Base-by-base conservation (phyloP, 2,329 filamentous ascomycete species). In the Juglanconis oblonga region DNA sequence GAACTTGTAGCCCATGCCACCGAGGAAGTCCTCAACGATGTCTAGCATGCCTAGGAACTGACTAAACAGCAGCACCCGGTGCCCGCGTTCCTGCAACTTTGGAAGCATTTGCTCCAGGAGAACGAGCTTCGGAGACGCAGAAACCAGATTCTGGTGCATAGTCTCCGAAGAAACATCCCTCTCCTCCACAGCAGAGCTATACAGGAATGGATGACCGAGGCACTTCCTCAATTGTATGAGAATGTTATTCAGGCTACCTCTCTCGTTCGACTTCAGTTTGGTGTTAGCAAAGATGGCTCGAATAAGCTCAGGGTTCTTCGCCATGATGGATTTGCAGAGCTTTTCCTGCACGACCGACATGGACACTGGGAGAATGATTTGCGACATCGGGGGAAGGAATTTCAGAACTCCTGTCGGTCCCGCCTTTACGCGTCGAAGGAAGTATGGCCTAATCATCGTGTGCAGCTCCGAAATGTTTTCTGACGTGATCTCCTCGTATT, bases 311-410 rank as follows among this genome's bases (percentile, higher is more conserved):
- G 93, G 90, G 63, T 96, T 97, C 73, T 96, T 95, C 13, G 90
- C 86, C 67, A 99, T 84, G 67, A 99, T 97, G 2, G 90, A 96
- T 70, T 93, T 95, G 77, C 95, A 97, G 0, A 99, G 81, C 70
- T 92, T 95, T 77, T 97, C 95, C 71, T 99, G 96, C 11, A 99
- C 79, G 13, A 92, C 81, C 1, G 91, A 93, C 93, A 98, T 97
- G 2, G 91, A 93, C n/a, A 99, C 88, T 0, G 95, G 95, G 4
- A 99, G 77, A 63, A 99, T 98, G 67, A 99, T 92, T 69, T 98
- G 94, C 1, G 90, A 89, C 85, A 99, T 92, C 0, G 94, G 88
- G 0, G 95, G 95, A 9, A 99, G 79, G 73, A 97, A 97, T 44
- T 91, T 94, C 55, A 99, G 79, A 0, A 97, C 94, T 6, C 45